Conservation (phyloP, 371 early-diverging fungal species). For the Smittium culicis region DNA sequence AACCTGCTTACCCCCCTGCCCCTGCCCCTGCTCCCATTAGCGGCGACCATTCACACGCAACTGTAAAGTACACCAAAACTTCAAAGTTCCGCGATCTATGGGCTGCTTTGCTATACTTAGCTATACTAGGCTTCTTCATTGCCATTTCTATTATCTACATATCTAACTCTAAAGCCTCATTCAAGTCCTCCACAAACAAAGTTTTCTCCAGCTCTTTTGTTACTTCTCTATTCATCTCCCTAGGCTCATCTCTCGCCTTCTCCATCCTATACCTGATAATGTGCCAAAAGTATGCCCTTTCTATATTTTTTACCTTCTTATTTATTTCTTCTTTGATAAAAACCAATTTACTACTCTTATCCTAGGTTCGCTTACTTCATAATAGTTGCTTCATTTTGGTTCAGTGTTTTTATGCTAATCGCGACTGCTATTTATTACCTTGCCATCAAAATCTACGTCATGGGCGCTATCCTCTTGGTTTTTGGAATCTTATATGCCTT, state of each 20-base stretch:
- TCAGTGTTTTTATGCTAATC: conserved; percentile 25
- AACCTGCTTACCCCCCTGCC: neutral
- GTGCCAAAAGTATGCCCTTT: conserved; percentile 1
- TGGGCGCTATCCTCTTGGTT: conserved; percentile 27
- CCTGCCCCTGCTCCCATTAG: neutral
- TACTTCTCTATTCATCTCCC: conserved; percentile 36
- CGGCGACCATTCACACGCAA: conserved; percentile 16
- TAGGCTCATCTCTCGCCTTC: conserved; percentile 42
- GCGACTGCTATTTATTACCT: conserved; percentile 36
- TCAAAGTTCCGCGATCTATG: conserved; percentile 48
- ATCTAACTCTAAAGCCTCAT: conserved; percentile 22
- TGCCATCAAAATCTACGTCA: conserved; percentile 26
- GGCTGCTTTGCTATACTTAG: conserved; percentile 48
- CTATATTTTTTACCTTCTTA: neutral
- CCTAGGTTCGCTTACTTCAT: conserved; percentile 30
- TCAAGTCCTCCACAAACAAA: conserved; percentile 25
- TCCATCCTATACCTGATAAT: conserved; percentile 40
- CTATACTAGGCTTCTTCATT: conserved; percentile 46
- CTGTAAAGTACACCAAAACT: conserved; percentile 25
- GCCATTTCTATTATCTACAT: conserved; percentile 36
- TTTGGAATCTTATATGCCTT: conserved; percentile 29
- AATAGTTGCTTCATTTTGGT: conserved; percentile 30
- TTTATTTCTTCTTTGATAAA: conserved; percentile 14
- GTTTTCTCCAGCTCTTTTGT: conserved; percentile 30
- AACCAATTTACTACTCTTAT: conserved; percentile 11